Conservation (phyloP, 1,139 yeast genomes). For the Scheffersomyces quercinus region DNA sequence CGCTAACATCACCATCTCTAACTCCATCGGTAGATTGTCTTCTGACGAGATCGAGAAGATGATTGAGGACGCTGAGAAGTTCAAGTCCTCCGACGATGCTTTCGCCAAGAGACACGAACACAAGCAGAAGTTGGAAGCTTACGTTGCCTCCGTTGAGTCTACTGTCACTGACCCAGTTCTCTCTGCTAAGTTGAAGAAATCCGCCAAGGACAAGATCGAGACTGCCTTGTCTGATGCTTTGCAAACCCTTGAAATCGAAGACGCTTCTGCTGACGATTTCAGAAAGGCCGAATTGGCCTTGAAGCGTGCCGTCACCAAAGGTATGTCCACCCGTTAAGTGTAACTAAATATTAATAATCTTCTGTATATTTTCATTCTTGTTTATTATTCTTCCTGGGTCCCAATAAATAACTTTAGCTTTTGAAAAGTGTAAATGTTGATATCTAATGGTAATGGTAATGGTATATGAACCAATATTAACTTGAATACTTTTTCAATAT, state of each 20-base stretch:
- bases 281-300: conserved; percentile 99
- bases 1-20: conserved; percentile 98
- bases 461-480: not conserved
- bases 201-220: conserved; percentile 97
- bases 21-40: conserved; percentile 99
- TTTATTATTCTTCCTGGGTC: conserved; percentile 19
- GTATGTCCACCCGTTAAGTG: conserved; percentile 95
- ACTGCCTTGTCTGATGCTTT: conserved; percentile 97
- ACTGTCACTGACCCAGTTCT: conserved; percentile 98
- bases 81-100: conserved; percentile 98
- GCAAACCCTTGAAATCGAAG: conserved; percentile 97
- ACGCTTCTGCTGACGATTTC: conserved; percentile 92
- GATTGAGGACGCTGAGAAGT: conserved; percentile 98
- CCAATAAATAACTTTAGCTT: conserved; percentile 16
- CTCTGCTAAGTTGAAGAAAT: conserved; percentile 97
- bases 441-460: not conserved
- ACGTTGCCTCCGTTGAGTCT: conserved; percentile 96
- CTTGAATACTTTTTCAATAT: too few relatives aligned
- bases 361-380: conserved; percentile 19
- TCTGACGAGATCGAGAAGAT: conserved; percentile 97
- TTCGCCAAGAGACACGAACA: conserved; percentile 99
- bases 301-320: conserved; percentile 99
- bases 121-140: conserved; percentile 98
- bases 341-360: conserved; percentile 11
- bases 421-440: not conserved